A percentile compares a stretch with the other conserved stretches of the same genome.
These are phyloP conservation scores for Cyberlindnera maritima DNA, from an alignment of 805 yeast species.

Conservation along the genomic window DNA sequence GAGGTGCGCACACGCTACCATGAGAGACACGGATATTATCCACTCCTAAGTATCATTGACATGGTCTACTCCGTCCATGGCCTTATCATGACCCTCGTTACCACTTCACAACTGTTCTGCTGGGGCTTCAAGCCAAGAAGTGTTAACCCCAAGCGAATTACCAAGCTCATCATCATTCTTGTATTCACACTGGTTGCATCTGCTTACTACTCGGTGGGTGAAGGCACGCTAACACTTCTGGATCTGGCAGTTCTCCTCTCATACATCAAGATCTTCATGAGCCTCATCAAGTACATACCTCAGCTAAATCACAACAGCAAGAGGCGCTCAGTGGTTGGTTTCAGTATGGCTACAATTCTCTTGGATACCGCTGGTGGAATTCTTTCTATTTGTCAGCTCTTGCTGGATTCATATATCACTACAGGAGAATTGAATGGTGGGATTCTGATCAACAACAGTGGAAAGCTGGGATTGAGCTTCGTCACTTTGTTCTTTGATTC, in stretches of 20 bases:
- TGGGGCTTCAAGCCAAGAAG: conserved; percentile 29
- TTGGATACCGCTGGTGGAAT: conserved; percentile 38
- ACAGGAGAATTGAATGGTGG: conserved; percentile 26
- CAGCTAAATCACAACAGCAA: conserved; percentile 79
- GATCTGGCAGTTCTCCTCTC: conserved; percentile 36
- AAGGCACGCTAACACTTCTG: conserved; percentile 20
- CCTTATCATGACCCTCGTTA: conserved; percentile 35
- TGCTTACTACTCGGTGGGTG: conserved; percentile 16
- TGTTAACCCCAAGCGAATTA: conserved; percentile 13
- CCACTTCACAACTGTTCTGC: conserved; percentile 37
- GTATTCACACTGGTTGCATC: neutral
- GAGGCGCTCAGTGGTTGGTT: conserved; percentile 80
- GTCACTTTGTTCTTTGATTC: conserved; percentile 38
- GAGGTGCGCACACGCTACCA: conserved; percentile 33
- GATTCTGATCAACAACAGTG: conserved; percentile 34
- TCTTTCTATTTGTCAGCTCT: conserved; percentile 23
- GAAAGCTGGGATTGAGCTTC: conserved; percentile 38
- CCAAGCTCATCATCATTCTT: conserved; percentile 21
- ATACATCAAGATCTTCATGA: conserved; percentile 45
- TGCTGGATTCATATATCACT: conserved; percentile 26
- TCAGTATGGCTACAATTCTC: conserved; percentile 59
- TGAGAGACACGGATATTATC: conserved; percentile 33
- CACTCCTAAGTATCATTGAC: conserved; percentile 44
- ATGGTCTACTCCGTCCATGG: conserved; percentile 49
- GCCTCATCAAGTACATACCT: conserved; percentile 61